A percentile compares a stretch with the other conserved stretches of the same genome.
These are phyloP conservation scores for Mucor mucedo DNA, from an alignment of 371 early-diverging fungal species.

Conservation along the genomic window DNA sequence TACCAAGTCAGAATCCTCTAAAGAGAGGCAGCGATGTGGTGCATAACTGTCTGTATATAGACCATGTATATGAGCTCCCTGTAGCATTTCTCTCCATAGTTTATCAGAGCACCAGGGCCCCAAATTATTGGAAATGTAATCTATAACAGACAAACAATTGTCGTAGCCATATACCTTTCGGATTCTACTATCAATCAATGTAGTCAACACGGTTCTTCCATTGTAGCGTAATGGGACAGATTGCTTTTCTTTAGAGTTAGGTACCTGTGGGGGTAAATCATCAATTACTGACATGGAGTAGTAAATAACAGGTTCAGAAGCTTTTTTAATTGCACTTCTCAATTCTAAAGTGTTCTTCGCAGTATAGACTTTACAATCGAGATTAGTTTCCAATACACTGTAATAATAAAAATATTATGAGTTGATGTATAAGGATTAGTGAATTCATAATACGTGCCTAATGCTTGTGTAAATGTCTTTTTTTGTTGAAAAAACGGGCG, in stretches of 20 bases:
- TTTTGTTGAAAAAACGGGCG: slow-evolving; percentile 65
- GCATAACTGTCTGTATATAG: slow-evolving; percentile 17
- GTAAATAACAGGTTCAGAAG: slow-evolving; percentile 55
- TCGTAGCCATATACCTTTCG: slow-evolving; percentile 35
- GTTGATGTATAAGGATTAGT: neutral
- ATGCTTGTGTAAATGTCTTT: slow-evolving; percentile 47
- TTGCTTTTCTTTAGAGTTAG: too few relatives aligned
- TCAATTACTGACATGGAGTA: slow-evolving; percentile 32
- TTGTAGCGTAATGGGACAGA: too few relatives aligned
- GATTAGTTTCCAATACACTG: slow-evolving; percentile 70
- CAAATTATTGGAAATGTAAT: slow-evolving; percentile 44
- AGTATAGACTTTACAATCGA: slow-evolving; percentile 74
- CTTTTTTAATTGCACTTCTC: slow-evolving; percentile 41
- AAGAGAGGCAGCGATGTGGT: neutral
- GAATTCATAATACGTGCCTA: slow-evolving; percentile 32
- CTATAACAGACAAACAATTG: slow-evolving; percentile 39
- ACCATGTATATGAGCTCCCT: slow-evolving; percentile 32
- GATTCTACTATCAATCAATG: slow-evolving; percentile 44
- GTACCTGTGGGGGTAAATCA: slow-evolving; percentile 21
- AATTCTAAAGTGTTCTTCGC: slow-evolving; percentile 46
- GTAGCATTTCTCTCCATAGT: slow-evolving; percentile 52
- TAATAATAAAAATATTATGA: too few relatives aligned
- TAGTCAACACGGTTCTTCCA: slow-evolving; percentile 45
- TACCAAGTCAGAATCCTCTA: neutral
- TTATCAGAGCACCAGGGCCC: slow-evolving; percentile 74